Evolutionary conservation across 2,329 filamentous ascomycete genomes (phyloP).

Genomic region (Aschersonia sp.): DNA sequence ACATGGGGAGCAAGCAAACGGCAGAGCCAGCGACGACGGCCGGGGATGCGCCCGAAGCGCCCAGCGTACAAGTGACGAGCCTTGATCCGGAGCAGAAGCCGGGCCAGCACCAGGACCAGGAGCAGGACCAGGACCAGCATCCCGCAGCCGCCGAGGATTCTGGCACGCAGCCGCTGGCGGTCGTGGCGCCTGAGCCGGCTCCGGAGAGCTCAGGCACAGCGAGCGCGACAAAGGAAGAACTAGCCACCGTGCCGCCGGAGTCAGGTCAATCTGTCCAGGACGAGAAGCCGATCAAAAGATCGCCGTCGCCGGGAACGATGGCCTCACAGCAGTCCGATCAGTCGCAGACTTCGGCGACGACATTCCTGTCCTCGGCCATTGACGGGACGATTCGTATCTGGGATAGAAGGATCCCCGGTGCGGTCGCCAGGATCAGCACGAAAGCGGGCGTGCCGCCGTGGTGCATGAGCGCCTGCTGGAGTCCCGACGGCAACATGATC

Average conservation of each 20-base stretch:
- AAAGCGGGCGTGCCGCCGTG: slow-evolving; percentile 71
- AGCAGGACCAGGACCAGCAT: no score
- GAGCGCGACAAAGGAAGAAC: not conserved
- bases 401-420: slow-evolving; percentile 66
- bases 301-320: slow-evolving; percentile 14
- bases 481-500: slow-evolving; percentile 85
- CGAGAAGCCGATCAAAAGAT: slow-evolving; percentile 6
- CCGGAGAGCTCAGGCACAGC: not conserved
- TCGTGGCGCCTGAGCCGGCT: not conserved
- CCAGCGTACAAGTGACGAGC: no score
- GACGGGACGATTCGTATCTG: slow-evolving; percentile 85
- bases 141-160: no score
- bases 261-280: slow-evolving; percentile 1
- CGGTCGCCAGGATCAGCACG: slow-evolving; percentile 66
- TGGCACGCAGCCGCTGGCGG: not conserved
- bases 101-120: no score
- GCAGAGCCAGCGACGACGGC: not conserved
- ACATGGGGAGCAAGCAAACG: slow-evolving; percentile 8
- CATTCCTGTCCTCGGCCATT: slow-evolving; percentile 77
- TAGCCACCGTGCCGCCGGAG: not conserved
- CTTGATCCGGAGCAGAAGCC: no score
- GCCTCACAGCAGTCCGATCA: slow-evolving; percentile 30
- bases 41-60: not conserved
- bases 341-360: slow-evolving; percentile 53
- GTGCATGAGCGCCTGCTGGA: slow-evolving; percentile 98